Evolutionary conservation across 2,329 filamentous ascomycete species (phyloP).

Genomic region (Botrytis squamosa): DNA sequence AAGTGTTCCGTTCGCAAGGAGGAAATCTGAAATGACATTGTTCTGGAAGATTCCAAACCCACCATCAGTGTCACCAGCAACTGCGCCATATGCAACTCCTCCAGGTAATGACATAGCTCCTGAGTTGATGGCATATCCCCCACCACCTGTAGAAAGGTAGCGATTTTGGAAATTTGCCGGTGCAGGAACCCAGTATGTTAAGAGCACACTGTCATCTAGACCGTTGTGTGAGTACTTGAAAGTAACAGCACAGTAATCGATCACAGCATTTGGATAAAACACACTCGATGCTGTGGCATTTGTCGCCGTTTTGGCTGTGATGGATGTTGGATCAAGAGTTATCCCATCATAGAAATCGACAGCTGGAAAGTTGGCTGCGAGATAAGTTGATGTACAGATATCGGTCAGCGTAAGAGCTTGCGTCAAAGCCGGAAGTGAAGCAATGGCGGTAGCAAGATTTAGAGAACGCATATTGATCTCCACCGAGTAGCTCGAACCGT

Average conservation of each 20-base stretch:
- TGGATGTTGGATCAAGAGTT: conserved; percentile 39
- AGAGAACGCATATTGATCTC: background rate
- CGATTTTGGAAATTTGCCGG: conserved; percentile 47
- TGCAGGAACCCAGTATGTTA: conserved; percentile 46
- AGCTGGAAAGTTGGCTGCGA: background rate
- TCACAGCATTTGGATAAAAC: conserved; percentile 38
- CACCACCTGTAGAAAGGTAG: conserved; percentile 48
- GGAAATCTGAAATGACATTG: conserved; percentile 41
- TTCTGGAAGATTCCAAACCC: conserved; percentile 50
- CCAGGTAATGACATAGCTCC: conserved; percentile 38
- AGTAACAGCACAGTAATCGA: conserved; percentile 48
- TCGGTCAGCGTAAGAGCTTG: background rate
- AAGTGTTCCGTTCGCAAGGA: conserved; percentile 43
- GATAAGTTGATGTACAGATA: conserved; percentile 7
- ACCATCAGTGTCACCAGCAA: conserved; percentile 49
- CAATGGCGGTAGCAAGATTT: background rate
- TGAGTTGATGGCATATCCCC: conserved; percentile 47
- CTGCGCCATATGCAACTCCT: conserved; percentile 49
- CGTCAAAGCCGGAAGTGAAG: background rate
- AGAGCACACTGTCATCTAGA: conserved; percentile 39
- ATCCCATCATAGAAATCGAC: conserved; percentile 20
- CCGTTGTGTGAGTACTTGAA: conserved; percentile 48
- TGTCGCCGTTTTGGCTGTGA: conserved; percentile 41
- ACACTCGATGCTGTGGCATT: conserved; percentile 37
- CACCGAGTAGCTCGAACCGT: background rate